Evolutionary conservation across 2,329 filamentous ascomycete species (phyloP), one percentile per base, ranked within the genome.

Genomic region (Metarhizium guizhouense): DNA sequence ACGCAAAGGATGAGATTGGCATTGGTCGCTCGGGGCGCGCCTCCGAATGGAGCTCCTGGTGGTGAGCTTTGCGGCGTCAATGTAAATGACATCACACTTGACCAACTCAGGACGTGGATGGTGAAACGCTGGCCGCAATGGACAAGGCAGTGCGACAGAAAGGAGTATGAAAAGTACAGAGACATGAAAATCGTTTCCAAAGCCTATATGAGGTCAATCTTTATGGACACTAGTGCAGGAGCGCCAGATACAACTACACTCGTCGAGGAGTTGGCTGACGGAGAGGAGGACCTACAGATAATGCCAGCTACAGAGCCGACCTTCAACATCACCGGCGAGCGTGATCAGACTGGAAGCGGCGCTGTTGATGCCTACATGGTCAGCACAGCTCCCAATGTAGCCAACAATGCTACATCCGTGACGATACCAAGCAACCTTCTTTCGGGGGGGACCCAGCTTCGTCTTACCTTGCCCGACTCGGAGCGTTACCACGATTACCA

Each of bases 31-130:
- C 20, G 13, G 11, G 32, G 50, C 6, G 43, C 14, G 16, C 57
- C 57, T 32, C 57, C 57, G 3, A 40, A 52, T 13, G 57, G 51
- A 4, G 51, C 36, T n/a, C 42, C 51, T 5, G 54, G 52, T 2
- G 51, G 54, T 7, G 34, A n/a, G 6, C 54, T 58, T 30, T 14
- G 20, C 6, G 25, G n/a, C 14, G 20, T 4, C 32, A 38, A 30
- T 14, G 50, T 52, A 16, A 53, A 54, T 51, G n/a, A 49, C n/a
- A 8, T 56, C 18, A 52, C 48, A 13, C 51, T 45, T 4, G 29
- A 51, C 3, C 51, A 58, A 13, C 42, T 58, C 6, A 48, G 45
- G 11, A 10, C 8, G 3, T 48, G 45, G 45, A 48, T 32, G 16
- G 38, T 40, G 36, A 30, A 43, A 5, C 34, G 51, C 29, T 13